Percentiles rank a stretch among this genome's conserved stretches.
Conservation (phyloP, 805 yeast genomes). For the Starmerella floricola region DNA sequence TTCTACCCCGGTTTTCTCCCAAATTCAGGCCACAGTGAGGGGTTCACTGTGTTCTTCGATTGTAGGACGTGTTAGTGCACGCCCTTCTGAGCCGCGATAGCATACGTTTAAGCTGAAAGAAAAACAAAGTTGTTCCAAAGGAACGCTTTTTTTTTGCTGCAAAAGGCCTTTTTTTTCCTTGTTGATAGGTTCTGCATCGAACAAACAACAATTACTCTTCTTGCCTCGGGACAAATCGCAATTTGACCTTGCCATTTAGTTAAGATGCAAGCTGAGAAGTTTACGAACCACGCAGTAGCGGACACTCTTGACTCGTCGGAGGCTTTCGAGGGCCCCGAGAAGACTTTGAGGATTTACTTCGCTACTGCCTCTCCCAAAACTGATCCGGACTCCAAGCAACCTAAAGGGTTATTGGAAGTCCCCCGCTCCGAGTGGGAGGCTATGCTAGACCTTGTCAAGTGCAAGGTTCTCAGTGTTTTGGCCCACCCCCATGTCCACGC, state of each 20-base stretch:
- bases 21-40: background rate
- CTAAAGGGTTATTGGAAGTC: slow-evolving; percentile 44
- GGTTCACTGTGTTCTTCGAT: background rate
- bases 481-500: slow-evolving; percentile 58
- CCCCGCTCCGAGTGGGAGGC: slow-evolving; percentile 57
- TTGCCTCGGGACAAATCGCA: too few relatives aligned
- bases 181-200: background rate
- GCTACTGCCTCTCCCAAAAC: background rate
- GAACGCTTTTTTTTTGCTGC: slow-evolving; percentile 13
- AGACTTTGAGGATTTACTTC: slow-evolving; percentile 82
- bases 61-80: slow-evolving; percentile 3
- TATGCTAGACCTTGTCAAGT: slow-evolving; percentile 68
- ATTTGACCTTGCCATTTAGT: too few relatives aligned
- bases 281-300: slow-evolving; percentile 69
- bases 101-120: background rate
- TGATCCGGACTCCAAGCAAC: slow-evolving; percentile 1
- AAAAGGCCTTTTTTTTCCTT: slow-evolving; percentile 8
- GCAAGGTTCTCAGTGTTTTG: slow-evolving; percentile 76
- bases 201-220: too few relatives aligned
- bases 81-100: background rate
- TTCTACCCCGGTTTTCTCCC: too few relatives aligned
- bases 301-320: slow-evolving; percentile 72
- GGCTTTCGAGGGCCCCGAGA: slow-evolving; percentile 97
- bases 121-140: slow-evolving; percentile 8
- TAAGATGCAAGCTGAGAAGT: slow-evolving; percentile 27